A percentile compares a stretch with the other conserved stretches of the same genome.
phyloP scores from a whole-genome alignment of 345 rosid genomes.

The Hypericum perforatum region DNA sequence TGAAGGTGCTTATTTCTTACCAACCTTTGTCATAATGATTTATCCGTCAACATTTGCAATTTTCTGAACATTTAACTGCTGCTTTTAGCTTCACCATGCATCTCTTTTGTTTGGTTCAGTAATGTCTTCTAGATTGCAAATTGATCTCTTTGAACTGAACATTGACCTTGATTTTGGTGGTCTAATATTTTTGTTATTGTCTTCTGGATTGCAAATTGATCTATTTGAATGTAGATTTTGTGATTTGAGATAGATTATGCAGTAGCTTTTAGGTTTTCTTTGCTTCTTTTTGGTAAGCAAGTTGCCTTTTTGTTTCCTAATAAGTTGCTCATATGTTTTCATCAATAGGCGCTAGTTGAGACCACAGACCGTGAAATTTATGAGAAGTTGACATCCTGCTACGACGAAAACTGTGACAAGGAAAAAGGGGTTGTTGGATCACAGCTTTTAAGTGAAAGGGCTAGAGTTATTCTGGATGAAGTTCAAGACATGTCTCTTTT shows the following conservation, averaged over 20 bases:
- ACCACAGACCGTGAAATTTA: constrained; percentile 76
- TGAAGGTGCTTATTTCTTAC: constrained; percentile 49
- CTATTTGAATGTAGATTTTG: no score
- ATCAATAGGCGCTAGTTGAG: constrained; percentile 60
- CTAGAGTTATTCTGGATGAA: constrained; percentile 82
- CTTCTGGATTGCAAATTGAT: no score
- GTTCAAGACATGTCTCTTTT: constrained; percentile 55
- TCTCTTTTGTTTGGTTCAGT: no score
- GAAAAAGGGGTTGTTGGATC: constrained; percentile 76
- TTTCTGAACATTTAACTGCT: no score
- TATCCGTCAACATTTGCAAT: background rate
- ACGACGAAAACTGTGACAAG: constrained; percentile 38
- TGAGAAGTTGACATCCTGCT: constrained; percentile 52
- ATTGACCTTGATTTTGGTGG: no score
- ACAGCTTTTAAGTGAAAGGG: constrained; percentile 74
- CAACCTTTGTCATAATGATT: background rate
- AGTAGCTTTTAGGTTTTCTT: background rate
- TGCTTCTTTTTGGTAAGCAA: background rate
- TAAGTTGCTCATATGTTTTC: constrained; percentile 1
- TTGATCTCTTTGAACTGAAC: no score
- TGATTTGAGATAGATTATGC: no score
- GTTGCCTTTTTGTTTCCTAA: background rate
- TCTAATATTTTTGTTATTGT: no score
- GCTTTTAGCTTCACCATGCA: no score
- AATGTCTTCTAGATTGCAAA: no score